A percentile compares a stretch with the other conserved stretches of the same genome.
Evolutionary conservation across 495 filamentous ascomycete species (phyloP).

Genomic region (Immersiella caudata): DNA sequence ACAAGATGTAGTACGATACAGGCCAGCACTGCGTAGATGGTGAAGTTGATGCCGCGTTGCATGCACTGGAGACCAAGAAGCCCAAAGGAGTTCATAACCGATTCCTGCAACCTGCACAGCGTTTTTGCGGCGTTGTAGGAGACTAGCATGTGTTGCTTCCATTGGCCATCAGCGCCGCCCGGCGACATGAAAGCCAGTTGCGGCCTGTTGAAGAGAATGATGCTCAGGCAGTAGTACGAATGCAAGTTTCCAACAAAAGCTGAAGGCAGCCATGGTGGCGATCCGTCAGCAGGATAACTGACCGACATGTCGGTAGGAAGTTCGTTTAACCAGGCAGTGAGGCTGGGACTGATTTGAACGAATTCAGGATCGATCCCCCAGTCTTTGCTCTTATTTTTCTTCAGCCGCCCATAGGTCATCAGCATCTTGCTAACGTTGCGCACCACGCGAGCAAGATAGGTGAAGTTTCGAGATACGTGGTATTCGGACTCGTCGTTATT

Average conservation of each 20-base stretch:
- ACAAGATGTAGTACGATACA: slow-evolving; percentile 97
- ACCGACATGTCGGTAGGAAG: slow-evolving; percentile 81
- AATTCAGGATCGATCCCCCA: slow-evolving; percentile 90
- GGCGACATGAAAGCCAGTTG: slow-evolving; percentile 79
- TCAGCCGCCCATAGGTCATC: slow-evolving; percentile 73
- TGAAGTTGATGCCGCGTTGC: slow-evolving; percentile 93
- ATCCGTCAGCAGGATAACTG: slow-evolving; percentile 75
- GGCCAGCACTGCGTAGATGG: slow-evolving; percentile 87
- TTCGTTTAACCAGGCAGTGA: slow-evolving; percentile 73
- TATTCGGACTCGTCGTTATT: slow-evolving; percentile 78
- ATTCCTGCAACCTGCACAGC: slow-evolving; percentile 90
- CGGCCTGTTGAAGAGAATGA: slow-evolving; percentile 87
- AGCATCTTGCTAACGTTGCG: slow-evolving; percentile 78
- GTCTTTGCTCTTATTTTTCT: slow-evolving; percentile 79
- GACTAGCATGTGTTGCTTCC: slow-evolving; percentile 85
- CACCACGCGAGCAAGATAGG: slow-evolving; percentile 75
- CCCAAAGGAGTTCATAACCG: slow-evolving; percentile 74
- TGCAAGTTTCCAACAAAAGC: slow-evolving; percentile 93
- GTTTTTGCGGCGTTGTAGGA: slow-evolving; percentile 87
- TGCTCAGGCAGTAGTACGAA: slow-evolving; percentile 84
- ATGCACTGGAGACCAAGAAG: slow-evolving; percentile 85
- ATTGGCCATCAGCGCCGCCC: slow-evolving; percentile 69
- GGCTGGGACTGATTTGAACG: slow-evolving; percentile 71
- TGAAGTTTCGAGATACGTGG: slow-evolving; percentile 77
- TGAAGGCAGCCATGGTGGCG: slow-evolving; percentile 81